phyloP scores from a whole-genome alignment of 371 early-diverging fungal genomes.

The Smittium mucronatum region DNA sequence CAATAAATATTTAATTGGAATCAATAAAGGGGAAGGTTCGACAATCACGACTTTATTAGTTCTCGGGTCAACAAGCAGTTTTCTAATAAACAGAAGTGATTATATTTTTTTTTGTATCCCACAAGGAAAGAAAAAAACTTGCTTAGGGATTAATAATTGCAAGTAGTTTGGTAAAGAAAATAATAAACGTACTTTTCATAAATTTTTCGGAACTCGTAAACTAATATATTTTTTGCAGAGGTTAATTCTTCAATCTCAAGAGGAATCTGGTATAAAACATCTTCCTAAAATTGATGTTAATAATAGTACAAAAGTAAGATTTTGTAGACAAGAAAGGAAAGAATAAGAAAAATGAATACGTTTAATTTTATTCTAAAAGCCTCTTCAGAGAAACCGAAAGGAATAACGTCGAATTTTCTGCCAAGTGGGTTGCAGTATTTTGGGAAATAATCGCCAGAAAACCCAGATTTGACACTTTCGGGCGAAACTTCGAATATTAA shows the following conservation, averaged over 20 bases:
- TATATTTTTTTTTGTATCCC: constrained; percentile 10
- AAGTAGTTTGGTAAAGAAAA: not conserved
- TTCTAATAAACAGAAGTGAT: constrained; percentile 24
- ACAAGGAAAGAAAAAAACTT: not conserved
- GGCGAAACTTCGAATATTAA: constrained; percentile 80
- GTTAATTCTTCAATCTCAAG: constrained; percentile 3
- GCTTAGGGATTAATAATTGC: constrained; percentile 9
- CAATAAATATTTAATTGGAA: constrained; percentile 55
- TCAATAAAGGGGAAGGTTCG: constrained; percentile 61
- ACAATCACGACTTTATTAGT: constrained; percentile 73
- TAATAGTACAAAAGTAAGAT: not conserved
- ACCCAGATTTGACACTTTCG: constrained; percentile 68
- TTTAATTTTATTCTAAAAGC: not conserved
- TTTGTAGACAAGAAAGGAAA: not conserved
- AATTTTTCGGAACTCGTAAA: not conserved
- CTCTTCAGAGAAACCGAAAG: constrained; percentile 2
- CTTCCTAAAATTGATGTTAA: constrained; percentile 5
- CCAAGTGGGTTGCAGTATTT: constrained; percentile 47
- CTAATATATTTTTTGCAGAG: not conserved
- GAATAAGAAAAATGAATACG: not conserved
- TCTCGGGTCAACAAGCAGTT: constrained; percentile 71
- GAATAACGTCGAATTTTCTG: constrained; percentile 10
- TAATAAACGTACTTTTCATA: constrained; percentile 3
- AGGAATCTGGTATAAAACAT: not conserved
- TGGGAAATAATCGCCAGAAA: constrained; percentile 75